Evolutionary conservation across 2,329 filamentous ascomycete species (phyloP).

Genomic region (Epichloe hybrida): DNA sequence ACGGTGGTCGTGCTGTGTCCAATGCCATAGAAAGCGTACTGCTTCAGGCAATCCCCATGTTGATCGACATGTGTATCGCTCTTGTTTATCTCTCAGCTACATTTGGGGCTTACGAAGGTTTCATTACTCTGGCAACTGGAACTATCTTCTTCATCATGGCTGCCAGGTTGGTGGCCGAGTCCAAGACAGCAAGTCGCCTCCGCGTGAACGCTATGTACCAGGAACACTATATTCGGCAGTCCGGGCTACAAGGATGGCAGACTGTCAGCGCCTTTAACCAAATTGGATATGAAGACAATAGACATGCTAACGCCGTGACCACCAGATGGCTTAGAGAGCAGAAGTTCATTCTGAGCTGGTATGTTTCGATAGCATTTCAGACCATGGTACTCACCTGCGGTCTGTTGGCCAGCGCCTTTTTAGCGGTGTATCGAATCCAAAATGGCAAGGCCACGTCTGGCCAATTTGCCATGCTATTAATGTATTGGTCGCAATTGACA

Average conservation of each 20-base stretch:
- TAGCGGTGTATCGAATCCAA: constrained; percentile 53
- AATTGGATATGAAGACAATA: constrained; percentile 39
- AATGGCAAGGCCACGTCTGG: constrained; percentile 47
- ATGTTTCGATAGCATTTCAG: constrained; percentile 40
- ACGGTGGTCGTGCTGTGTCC: constrained; percentile 38
- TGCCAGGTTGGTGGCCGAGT: constrained; percentile 35
- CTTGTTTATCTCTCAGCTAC: constrained; percentile 45
- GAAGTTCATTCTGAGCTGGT: constrained; percentile 28
- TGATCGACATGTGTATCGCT: constrained; percentile 46
- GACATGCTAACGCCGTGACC: constrained; percentile 37
- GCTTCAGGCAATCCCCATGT: constrained; percentile 44
- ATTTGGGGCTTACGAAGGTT: constrained; percentile 47
- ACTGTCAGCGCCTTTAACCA: constrained; percentile 48
- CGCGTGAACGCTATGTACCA: constrained; percentile 40
- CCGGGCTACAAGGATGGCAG: constrained; percentile 44
- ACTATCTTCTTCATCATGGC: constrained; percentile 42
- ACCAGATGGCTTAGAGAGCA: constrained; percentile 25
- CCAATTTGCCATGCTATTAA: constrained; percentile 56
- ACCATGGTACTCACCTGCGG: constrained; percentile 55
- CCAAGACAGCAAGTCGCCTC: constrained; percentile 34
- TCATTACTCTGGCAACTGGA: constrained; percentile 46
- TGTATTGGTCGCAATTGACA: constrained; percentile 63
- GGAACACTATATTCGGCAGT: constrained; percentile 40
- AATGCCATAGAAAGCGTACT: constrained; percentile 44
- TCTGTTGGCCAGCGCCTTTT: constrained; percentile 48